Percentiles rank a stretch among this genome's conserved stretches.
Conservation (phyloP, 2,329 filamentous ascomycete genomes). For the Pestalotiopsis sp. region DNA sequence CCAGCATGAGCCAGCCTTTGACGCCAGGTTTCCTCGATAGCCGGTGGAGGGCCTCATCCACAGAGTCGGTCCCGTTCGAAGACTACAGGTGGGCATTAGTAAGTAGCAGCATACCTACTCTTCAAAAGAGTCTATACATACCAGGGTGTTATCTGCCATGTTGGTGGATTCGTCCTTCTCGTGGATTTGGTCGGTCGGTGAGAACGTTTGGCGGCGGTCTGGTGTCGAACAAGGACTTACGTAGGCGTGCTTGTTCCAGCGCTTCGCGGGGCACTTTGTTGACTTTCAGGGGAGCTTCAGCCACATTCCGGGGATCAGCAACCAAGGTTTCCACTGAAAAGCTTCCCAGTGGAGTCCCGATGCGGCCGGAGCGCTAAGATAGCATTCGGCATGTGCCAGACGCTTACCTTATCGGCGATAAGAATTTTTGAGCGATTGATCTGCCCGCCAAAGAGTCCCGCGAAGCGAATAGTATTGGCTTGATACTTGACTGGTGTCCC, state of each 20-base stretch:
- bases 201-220: neutral
- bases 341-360: neutral
- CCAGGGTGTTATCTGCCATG: conserved; percentile 31
- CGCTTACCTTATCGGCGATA: conserved; percentile 10
- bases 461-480: neutral
- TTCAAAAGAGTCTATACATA: conserved; percentile 16
- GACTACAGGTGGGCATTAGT: conserved; percentile 23
- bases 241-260: neutral
- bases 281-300: conserved; percentile 23
- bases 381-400: neutral
- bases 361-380: conserved; percentile 3
- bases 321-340: neutral
- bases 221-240: neutral
- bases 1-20: conserved; percentile 75
- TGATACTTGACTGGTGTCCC: neutral
- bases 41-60: conserved; percentile 67
- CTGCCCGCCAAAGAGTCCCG: neutral
- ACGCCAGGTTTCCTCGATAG: conserved; percentile 79
- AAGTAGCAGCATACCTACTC: neutral
- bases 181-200: neutral
- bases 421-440: conserved; percentile 3
- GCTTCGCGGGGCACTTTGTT: conserved; percentile 4
- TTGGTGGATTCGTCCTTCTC: neutral
- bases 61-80: conserved; percentile 58
- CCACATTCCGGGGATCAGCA: conserved; percentile 18